phyloP scores from a whole-genome alignment of 345 rosid genomes.

The Rhizophora apiculata region DNA sequence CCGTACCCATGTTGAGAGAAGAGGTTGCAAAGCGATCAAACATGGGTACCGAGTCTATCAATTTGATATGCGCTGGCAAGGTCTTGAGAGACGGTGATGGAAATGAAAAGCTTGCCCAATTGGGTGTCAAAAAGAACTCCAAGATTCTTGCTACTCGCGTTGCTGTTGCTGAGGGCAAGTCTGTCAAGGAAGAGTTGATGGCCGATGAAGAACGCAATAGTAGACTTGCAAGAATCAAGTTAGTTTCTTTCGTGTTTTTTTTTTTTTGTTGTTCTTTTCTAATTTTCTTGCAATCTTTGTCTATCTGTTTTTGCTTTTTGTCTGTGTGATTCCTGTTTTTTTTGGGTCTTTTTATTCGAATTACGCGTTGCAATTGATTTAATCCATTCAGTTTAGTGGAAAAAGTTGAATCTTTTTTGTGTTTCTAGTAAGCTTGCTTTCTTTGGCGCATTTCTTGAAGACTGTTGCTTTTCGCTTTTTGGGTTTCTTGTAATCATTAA shows the following conservation, averaged over 20 bases:
- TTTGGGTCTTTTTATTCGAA: neutral
- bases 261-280: neutral
- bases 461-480: no score
- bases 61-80: slow-evolving; percentile 73
- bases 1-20: slow-evolving; percentile 64
- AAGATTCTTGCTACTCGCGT: slow-evolving; percentile 68
- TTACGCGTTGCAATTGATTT: neutral
- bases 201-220: slow-evolving; percentile 78
- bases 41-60: slow-evolving; percentile 50
- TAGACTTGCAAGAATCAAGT: slow-evolving; percentile 74
- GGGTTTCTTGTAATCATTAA: no score
- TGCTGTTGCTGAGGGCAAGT: slow-evolving; percentile 61
- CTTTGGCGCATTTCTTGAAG: neutral
- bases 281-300: no score
- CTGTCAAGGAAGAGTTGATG: slow-evolving; percentile 44
- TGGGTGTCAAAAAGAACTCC: slow-evolving; percentile 69
- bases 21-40: slow-evolving; percentile 73
- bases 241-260: slow-evolving; percentile 18
- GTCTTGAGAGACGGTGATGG: slow-evolving; percentile 65
- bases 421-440: neutral
- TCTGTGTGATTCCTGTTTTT: neutral
- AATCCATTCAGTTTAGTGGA: neutral
- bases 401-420: neutral
- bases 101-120: slow-evolving; percentile 41
- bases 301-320: neutral